Base-by-base conservation (phyloP, 2,329 filamentous ascomycete genomes). In the Tolypocladium ovalisporum region DNA sequence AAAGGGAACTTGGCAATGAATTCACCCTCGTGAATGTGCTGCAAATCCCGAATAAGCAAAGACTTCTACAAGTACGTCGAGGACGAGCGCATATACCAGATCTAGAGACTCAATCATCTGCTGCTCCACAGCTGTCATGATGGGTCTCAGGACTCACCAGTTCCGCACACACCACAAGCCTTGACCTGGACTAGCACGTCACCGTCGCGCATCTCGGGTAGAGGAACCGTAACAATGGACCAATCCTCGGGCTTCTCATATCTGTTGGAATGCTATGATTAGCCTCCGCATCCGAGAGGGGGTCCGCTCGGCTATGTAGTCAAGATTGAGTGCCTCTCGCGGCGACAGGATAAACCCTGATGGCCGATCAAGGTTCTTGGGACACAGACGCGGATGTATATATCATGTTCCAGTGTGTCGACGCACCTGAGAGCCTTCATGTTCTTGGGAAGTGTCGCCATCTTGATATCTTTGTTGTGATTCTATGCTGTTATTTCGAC, bases 121-220 rank as follows among this genome's bases (percentile, higher is more conserved):
- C 34, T 32, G 15, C 27, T 2, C 27, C 17, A 49, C 27, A n/a
- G 29, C 27, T 51, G 27, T 51, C 29, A 34, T 2, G 17, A 34
- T 5, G 47, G 47, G 27, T 51, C 29, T 51, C 5, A 71, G 56
- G 69, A 72, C 68, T 73, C 66, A 71, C 79, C 79, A 62, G 79
- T 82, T 62, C 80, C 79, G 63, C 82, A 85, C 60, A 85, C 81
- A 74, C 83, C 82, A 63, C 81, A 85, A 57, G 81, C 84, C 72
- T 86, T 86, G 66, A 87, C 84, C 72, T 87, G 84, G 71, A 86
- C 78, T 64, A 85, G 71, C 62, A 85, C 74, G 70, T 86, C 82
- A 59, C 82, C 79, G 32, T 82, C 76, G 63, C 82, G 79, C 62
- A 86, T 71, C 62, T 74, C 77, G 24, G 84, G 84, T 8, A 87